Evolutionary conservation across 2,329 filamentous ascomycete genomes (phyloP), one percentile per base, ranked within the genome.

Genomic region (Didymella exigua): DNA sequence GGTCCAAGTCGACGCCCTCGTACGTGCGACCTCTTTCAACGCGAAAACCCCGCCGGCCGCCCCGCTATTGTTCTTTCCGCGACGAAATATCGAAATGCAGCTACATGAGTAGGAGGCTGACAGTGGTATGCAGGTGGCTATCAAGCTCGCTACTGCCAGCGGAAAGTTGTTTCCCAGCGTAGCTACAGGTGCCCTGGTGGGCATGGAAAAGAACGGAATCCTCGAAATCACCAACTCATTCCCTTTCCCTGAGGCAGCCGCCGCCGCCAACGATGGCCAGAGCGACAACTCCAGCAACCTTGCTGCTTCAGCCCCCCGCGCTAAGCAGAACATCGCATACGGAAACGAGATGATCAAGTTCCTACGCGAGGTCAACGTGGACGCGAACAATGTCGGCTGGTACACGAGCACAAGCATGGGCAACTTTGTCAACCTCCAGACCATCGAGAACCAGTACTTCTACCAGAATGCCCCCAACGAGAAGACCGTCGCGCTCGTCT

Each of bases 351-450:
- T 98, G 93, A 93, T 99, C 78, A 90, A 92, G 73, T 92, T 95
- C 77, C 81, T 98, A 61, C 89, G 93, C 76, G 95, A 98, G 79
- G 95, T 99, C 72, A 99, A 98, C 77, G 90, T 98, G 56, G 95
- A 99, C 76, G 95, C 95, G 64, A 96, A 98, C 82, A 96, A 91
- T 71, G 91, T 96, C 57, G 95, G 95, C 70, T 99, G 93, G 93
- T 99, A 99, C 81, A 97, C 92, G 56, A 97, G 92, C 81, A 91
- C 93, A 61, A 96, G 92, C 77, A 96, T 99, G 90, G 95, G 95
- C 77, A 98, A 96, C 83, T 98, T 98, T 69, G 84, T 98, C 82
- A 97, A 93, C 82, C 78, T 89, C 74, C 90, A 89, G 82, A 93
- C 96, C 74, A 90, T 99, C 77, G 95, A 99, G 84, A 99, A 98